Conservation (phyloP, 495 filamentous ascomycete genomes). For the Trichoderma reesei region DNA sequence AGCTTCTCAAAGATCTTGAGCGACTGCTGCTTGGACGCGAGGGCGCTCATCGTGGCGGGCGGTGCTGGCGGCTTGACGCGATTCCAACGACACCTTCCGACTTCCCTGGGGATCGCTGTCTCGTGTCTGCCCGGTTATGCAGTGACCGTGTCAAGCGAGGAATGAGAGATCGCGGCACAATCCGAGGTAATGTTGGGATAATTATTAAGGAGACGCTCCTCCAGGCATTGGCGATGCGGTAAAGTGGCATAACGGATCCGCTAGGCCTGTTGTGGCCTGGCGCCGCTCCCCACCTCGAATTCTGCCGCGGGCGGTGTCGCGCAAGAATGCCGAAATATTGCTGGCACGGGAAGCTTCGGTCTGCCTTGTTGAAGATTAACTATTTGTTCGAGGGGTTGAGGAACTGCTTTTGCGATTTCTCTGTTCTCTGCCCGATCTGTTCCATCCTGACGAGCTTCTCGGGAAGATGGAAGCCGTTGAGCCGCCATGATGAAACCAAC, state of each 20-base stretch:
- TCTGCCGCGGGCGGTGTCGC: conserved; percentile 11
- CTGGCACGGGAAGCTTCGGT: not conserved
- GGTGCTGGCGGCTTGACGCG: not conserved
- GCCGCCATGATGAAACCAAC: conserved; percentile 24
- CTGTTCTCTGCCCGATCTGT: not conserved
- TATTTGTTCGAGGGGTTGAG: not conserved
- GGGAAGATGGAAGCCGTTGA: conserved; percentile 8
- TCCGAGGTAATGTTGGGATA: not conserved
- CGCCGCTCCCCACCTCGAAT: not conserved
- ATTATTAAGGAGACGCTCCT: not conserved
- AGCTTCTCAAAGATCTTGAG: conserved; percentile 98
- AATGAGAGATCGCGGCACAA: not conserved
- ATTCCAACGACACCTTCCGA: not conserved
- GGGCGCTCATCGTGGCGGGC: conserved; percentile 55
- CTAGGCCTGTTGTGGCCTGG: not conserved
- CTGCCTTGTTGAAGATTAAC: not conserved
- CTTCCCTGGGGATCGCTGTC: not conserved
- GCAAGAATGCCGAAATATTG: not conserved
- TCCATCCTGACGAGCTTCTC: not conserved
- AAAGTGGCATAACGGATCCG: conserved; percentile 10
- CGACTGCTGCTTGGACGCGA: conserved; percentile 86
- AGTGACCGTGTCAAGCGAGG: not conserved
- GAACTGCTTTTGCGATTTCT: too few species aligned
- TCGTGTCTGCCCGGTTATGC: not conserved
- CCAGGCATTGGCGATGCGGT: conserved; percentile 1